Evolutionary conservation across 208 protist genomes (phyloP), one percentile per base, ranked within the genome.

Genomic region (Strigomonas culicis): DNA sequence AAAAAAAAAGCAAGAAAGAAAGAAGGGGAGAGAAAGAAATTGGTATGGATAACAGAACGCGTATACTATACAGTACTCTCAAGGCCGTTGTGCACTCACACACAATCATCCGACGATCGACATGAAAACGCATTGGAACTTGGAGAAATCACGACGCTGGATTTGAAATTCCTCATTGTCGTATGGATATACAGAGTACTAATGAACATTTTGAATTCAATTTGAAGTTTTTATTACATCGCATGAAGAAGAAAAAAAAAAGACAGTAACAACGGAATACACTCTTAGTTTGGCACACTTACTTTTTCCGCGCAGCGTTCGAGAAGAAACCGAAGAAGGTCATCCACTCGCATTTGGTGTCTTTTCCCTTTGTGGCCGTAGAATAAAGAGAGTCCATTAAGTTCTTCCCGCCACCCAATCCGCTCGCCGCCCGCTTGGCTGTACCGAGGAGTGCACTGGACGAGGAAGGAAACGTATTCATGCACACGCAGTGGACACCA

Each of bases 401-500:
- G 7, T 65, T 64, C 31, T 75, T 80, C 11, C 81, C 80, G n/a
- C 63, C 67, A 28, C 63, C 19, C n/a, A 86, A 25, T 13, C 74
- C 68, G 25, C 63, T 49, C 32, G 79, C 46, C 17, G 58, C 78
- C 17, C 79, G 75, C 27, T 78, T 81, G 13, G 77, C 66, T 6
- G 88, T n/a, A 1, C 36, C 62, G 59, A 86, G 75, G 7, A 62
- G 39, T 13, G 68, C 71, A 3, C 66, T 60, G 30, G 85, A 77
- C 8, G 80, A 52, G 30, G 76, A 66, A 4, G 82, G 66, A 46
- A 88, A 73, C 11, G 63, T 66, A 39, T 82, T 88, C 19, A 44
- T 64, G 10, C 51, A 75, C 44, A 91, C 67, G 57, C 74, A 86
- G 21, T 80, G 80, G 4, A 88, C 77, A 1, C 89, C 89, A 28